Percentiles rank a stretch among this genome's conserved stretches.
phyloP scores from a whole-genome alignment of 768 basidiomycete genomes.

The Coprinopsis cinerea region DNA sequence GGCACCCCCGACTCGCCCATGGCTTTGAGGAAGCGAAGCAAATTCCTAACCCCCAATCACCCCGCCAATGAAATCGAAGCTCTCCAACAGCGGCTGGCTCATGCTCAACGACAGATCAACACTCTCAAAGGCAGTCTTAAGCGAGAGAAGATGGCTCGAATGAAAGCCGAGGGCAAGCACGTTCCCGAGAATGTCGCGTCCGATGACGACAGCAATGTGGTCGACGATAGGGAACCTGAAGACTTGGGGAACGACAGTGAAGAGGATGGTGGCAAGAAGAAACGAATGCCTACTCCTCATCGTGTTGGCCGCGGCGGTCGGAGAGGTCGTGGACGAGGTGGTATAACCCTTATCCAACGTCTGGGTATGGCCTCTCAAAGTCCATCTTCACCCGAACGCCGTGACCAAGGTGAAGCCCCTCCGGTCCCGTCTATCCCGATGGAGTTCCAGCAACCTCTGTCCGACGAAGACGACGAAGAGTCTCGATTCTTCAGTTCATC shows the following conservation, averaged over 20 bases:
- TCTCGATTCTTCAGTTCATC: conserved; percentile 29
- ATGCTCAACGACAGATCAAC: conserved; percentile 80
- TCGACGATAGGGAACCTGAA: conserved; percentile 39
- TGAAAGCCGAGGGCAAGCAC: conserved; percentile 27
- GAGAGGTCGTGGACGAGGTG: conserved; percentile 46
- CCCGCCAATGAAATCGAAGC: conserved; percentile 79
- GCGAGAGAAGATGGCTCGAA: conserved; percentile 77
- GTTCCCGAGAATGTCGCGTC: conserved; percentile 22
- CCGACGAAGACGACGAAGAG: conserved; percentile 34
- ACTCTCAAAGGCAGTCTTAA: conserved; percentile 75
- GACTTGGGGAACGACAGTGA: too few species aligned
- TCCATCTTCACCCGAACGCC: conserved; percentile 41
- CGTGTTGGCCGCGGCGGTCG: conserved; percentile 37
- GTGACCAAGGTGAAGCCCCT: conserved; percentile 34
- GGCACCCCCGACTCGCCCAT: conserved; percentile 10
- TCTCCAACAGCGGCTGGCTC: conserved; percentile 73
- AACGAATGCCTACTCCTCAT: conserved; percentile 44
- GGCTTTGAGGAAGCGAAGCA: conserved; percentile 5
- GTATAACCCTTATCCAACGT: conserved; percentile 53
- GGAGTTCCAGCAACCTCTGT: conserved; percentile 26
- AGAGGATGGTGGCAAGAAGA: conserved; percentile 33
- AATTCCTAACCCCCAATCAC: conserved; percentile 65
- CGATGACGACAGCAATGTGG: conserved; percentile 32
- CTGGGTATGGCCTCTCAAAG: conserved; percentile 53
- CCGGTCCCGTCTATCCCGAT: conserved; percentile 38